Base-by-base conservation (phyloP, 257 asterid genomes). In the Solanum dulcamara region DNA sequence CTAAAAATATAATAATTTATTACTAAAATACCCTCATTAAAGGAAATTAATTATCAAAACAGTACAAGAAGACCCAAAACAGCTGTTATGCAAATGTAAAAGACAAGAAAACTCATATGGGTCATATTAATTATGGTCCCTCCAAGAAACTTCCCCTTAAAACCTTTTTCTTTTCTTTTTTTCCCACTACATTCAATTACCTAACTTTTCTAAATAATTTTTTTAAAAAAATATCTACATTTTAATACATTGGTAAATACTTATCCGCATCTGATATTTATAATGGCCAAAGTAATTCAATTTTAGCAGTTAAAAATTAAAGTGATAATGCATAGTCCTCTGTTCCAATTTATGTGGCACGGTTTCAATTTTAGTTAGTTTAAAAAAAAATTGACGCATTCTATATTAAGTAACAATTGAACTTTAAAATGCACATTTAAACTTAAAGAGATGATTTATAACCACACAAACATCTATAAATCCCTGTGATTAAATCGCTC, bases 111-210 rank as follows among this genome's bases (percentile, higher is more conserved):
- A 30, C 26, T 62, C 80, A 26, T 33, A 84, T 84, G 57, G 55
- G 48, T 70, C 68, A 84, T 86, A 90, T 87, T 87, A 51, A 83
- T 50, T 89, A 86, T 87, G 90, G 90, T 86, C 91, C 91, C 86
- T 84, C 85, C 72, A 85, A 62, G 68, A 88, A 87, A 87, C 89
- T 81, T 89, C 87, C 6, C 44, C 3, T 13, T 12, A 40, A 67
- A 28, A 8, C 5, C 1, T 2, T 59, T 7, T 12, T 64, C 26
- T 44, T 72, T 74, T 80, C 38, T 10, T 57, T 14, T 50, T 84
- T 55, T 26, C 37, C 55, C 77, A 37, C 24, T 62, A 48, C 80
- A 38, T 24, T 24, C 28, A 83, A 40, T 24, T 26, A 68, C 75
- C 85, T 38, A 82, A 26, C 38, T 40, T 60, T 48, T 32, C 60